Base-by-base conservation (phyloP, 768 basidiomycete species). In the Russula vinacea region DNA sequence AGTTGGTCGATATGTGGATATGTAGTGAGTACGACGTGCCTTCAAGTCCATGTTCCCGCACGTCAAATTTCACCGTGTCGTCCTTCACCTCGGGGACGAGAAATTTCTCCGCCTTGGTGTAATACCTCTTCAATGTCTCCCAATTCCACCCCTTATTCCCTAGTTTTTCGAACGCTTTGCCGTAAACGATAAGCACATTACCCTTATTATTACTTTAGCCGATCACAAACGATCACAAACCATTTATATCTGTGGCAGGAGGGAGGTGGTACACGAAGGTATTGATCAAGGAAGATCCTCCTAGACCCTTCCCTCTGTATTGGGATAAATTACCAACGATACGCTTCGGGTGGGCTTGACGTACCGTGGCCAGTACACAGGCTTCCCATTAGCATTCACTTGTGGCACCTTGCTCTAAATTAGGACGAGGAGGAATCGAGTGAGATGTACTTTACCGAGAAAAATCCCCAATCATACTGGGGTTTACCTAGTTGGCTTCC, bases 71-170 rank as follows among this genome's bases (percentile, higher is more conserved):
- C 17, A 60, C 56, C 19, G 13, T 26, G 29, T 29, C 62, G 5
- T 58, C 47, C 32, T 29, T 56, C 40, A 13, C 26, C 11, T 51
- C 19, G 2, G 62, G 63, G 22, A 42, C 54, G 35, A 49, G 57
- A 24, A 58, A 68, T 13, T 53, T 49, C 55, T 71, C 71, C 33
- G 14, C 42, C 37, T 62, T 69, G 49, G 60, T 70, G 53, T 44
- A 62, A 51, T 71, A 71, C 44, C 58, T 54, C 24, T 54, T 59
- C 49, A 66, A 51, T 22, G 24, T 53, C 26, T 66, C 51, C 70
- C 70, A 71, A 26, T 71, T 69, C 71, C 71, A 71, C 10, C 71
- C 71, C 24, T 65, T 62, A 49, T 71, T 71, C 14, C 71, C 71
- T 7, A 71, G 58, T 37, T 58, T 57, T 44, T 71, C 71, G 19